These are phyloP conservation scores for Volvariella volvacea DNA, from an alignment of 1,284 basidiomycete species.

Conservation along the genomic window DNA sequence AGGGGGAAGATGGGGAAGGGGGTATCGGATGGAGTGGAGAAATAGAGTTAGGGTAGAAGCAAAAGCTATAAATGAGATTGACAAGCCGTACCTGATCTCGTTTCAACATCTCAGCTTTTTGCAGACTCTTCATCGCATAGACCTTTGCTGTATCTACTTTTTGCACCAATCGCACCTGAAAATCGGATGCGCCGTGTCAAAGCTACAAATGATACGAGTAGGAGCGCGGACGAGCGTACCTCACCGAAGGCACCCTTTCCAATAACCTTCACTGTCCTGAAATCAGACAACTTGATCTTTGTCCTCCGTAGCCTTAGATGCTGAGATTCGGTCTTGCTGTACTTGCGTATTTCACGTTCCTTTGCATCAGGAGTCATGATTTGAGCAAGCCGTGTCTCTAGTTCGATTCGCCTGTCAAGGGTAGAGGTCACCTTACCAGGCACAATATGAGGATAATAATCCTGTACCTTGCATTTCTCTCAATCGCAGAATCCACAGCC, in stretches of 20 bases:
- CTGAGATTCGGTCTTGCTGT: conserved; percentile 88
- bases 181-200: neutral
- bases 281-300: conserved; percentile 89
- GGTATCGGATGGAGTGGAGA: neutral
- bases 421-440: neutral
- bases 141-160: conserved; percentile 98
- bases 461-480: conserved; percentile 48
- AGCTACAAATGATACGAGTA: conserved; percentile 1
- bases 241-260: conserved; percentile 99
- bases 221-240: conserved; percentile 32
- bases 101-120: conserved; percentile 99
- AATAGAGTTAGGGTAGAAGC: neutral
- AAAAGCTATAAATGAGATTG: neutral
- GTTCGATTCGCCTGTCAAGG: conserved; percentile 72
- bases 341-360: conserved; percentile 84
- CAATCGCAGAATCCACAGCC: conserved; percentile 39
- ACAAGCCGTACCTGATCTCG: conserved; percentile 78
- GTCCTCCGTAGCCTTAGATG: conserved; percentile 89
- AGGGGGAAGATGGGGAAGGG: neutral
- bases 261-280: conserved; percentile 97
- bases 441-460: neutral
- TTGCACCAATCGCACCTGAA: conserved; percentile 87
- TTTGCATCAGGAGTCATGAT: conserved; percentile 76
- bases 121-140: conserved; percentile 98
- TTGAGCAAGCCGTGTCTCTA: conserved; percentile 85